A percentile compares a stretch with the other conserved stretches of the same genome.
phyloP scores from a whole-genome alignment of 2,329 filamentous ascomycete species.

The Lecanicillium sp. region DNA sequence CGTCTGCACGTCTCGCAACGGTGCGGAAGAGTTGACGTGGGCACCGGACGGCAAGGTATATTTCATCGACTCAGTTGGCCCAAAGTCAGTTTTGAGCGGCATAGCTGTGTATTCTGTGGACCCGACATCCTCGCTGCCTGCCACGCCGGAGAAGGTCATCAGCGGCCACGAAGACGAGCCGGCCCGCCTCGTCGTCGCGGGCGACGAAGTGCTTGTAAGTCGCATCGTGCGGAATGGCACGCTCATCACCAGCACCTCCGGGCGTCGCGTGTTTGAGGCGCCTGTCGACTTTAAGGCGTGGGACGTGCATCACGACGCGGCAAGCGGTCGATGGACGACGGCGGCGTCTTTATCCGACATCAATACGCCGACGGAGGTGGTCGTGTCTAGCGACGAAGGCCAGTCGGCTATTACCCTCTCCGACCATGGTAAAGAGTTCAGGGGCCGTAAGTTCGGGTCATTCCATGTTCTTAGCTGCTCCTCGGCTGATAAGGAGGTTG shows the following conservation, averaged over 20 bases:
- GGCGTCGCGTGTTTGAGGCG: not conserved
- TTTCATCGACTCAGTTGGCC: not conserved
- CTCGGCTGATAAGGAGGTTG: not conserved
- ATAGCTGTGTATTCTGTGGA: not conserved
- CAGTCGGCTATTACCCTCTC: not conserved
- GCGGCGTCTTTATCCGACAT: not conserved
- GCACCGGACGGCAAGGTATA: not conserved
- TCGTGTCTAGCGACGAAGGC: not conserved
- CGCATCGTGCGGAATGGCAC: not conserved
- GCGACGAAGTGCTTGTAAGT: not conserved
- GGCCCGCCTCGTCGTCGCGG: no score
- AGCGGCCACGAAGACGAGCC: not conserved
- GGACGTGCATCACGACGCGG: not conserved
- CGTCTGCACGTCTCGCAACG: not conserved
- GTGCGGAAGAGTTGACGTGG: not conserved
- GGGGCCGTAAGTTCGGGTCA: not conserved
- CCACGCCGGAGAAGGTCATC: not conserved
- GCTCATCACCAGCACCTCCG: not conserved
- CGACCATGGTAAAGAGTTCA: not conserved
- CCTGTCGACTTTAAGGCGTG: not conserved
- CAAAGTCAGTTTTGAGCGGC: conserved; percentile 1
- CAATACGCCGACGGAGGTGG: not conserved
- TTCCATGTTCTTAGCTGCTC: not conserved
- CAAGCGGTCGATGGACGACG: not conserved
- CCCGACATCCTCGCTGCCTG: not conserved